These are phyloP conservation scores for Lactarius tabidus DNA, from an alignment of 768 basidiomycete genomes.

Conservation along the genomic window DNA sequence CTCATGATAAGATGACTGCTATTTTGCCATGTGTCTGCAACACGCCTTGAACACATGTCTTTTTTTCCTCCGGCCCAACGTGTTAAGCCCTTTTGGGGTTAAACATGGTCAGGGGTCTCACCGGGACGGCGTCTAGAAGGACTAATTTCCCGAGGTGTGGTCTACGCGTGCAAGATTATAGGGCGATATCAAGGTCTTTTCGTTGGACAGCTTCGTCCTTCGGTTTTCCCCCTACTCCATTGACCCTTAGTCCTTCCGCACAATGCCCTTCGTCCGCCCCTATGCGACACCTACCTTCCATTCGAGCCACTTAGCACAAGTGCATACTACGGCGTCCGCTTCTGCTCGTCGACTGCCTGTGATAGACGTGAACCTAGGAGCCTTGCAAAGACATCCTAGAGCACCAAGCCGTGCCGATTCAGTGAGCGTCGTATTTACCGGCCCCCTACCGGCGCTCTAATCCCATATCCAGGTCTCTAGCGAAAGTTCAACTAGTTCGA, in stretches of 20 bases:
- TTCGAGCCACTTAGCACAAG: not conserved
- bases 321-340: not conserved
- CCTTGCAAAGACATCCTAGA: slow-evolving; percentile 11
- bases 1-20: slow-evolving; percentile 19
- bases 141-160: slow-evolving; percentile 14
- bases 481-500: slow-evolving; percentile 22
- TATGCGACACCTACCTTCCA: slow-evolving; percentile 2
- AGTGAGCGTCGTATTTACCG: slow-evolving; percentile 11
- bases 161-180: slow-evolving; percentile 15
- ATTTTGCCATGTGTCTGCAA: slow-evolving; percentile 11
- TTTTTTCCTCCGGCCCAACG: slow-evolving; percentile 9
- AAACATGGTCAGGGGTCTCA: slow-evolving; percentile 14
- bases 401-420: slow-evolving; percentile 24
- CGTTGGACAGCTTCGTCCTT: not conserved
- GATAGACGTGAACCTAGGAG: slow-evolving; percentile 19
- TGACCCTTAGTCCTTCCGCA: not conserved
- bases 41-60: slow-evolving; percentile 24
- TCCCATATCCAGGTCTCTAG: slow-evolving; percentile 16
- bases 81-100: slow-evolving; percentile 9
- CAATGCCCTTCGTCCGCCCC: slow-evolving; percentile 11
- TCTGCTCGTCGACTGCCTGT: slow-evolving; percentile 12
- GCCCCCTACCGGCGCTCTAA: not conserved
- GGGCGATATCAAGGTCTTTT: slow-evolving; percentile 20
- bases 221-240: slow-evolving; percentile 17
- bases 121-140: slow-evolving; percentile 3